Evolutionary conservation across 1,139 yeast species (phyloP).

Genomic region (Suhomyces bribrorum): DNA sequence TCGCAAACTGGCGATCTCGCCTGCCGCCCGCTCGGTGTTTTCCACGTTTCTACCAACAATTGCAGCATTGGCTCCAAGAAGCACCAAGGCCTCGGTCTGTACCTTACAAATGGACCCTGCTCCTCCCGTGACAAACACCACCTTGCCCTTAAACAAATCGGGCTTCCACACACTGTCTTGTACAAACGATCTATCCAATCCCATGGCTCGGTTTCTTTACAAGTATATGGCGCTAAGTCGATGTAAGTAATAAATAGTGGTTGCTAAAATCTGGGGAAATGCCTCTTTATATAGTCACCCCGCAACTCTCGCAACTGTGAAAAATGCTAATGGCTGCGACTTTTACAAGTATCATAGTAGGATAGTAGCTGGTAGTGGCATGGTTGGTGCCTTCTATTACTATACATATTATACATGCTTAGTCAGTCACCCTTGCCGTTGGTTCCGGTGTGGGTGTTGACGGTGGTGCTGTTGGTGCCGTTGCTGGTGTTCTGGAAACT

Average conservation of each 20-base stretch:
- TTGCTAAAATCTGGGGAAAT: neutral
- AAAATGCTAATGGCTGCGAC: no score
- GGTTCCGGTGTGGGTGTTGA: neutral
- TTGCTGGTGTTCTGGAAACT: slow-evolving; percentile 3
- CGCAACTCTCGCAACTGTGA: neutral
- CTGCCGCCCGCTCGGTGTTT: slow-evolving; percentile 51
- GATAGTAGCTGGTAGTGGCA: neutral
- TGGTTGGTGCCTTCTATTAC: slow-evolving; percentile 1
- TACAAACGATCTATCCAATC: slow-evolving; percentile 28
- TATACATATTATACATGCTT: slow-evolving; percentile 7
- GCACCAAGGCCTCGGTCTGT: slow-evolving; percentile 29
- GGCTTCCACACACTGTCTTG: slow-evolving; percentile 47
- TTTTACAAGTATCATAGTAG: no score
- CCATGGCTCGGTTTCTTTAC: no score
- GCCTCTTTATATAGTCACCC: slow-evolving; percentile 1
- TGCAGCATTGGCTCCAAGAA: slow-evolving; percentile 30
- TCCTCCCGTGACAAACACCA: slow-evolving; percentile 37
- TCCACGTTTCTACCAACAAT: slow-evolving; percentile 27
- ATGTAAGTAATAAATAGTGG: no score
- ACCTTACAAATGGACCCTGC: slow-evolving; percentile 31
- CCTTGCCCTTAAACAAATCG: slow-evolving; percentile 75
- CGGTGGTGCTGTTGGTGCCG: neutral
- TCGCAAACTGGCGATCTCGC: slow-evolving; percentile 47
- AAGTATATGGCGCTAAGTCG: no score
- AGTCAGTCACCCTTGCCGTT: slow-evolving; percentile 3